Evolutionary conservation across 1,284 basidiomycete genomes (phyloP).

Genomic region (Farysia itapuensis): DNA sequence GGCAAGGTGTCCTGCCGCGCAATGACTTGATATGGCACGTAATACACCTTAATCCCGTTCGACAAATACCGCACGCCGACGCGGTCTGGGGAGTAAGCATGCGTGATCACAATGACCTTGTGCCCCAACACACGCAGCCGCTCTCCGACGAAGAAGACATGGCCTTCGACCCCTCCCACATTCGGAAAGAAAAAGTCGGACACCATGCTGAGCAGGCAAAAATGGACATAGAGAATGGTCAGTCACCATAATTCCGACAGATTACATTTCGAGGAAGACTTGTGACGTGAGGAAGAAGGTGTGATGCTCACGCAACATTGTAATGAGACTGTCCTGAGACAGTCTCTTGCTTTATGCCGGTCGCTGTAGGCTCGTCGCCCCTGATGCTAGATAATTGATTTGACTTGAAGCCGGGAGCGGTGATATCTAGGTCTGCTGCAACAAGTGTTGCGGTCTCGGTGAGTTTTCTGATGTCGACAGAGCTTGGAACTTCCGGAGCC

Average conservation of each 20-base stretch:
- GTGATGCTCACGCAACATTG: slow-evolving; percentile 35
- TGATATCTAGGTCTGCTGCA: too few species aligned
- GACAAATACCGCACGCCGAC: slow-evolving; percentile 87
- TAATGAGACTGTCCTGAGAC: too few species aligned
- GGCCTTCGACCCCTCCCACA: slow-evolving; percentile 93
- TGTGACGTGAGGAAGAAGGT: background rate
- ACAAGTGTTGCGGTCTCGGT: too few species aligned
- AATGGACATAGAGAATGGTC: background rate
- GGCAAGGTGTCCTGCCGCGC: slow-evolving; percentile 76
- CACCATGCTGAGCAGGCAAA: slow-evolving; percentile 71
- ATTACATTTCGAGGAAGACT: too few species aligned
- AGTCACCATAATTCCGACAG: too few species aligned
- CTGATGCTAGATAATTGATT: too few species aligned
- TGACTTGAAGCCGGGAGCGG: too few species aligned
- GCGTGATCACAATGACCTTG: slow-evolving; percentile 92
- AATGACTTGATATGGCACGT: slow-evolving; percentile 84
- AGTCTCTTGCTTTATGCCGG: too few species aligned
- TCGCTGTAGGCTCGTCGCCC: too few species aligned
- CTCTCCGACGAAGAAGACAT: slow-evolving; percentile 70
- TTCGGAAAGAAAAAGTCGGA: slow-evolving; percentile 95
- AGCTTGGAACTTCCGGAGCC: too few species aligned
- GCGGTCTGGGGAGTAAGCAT: slow-evolving; percentile 80
- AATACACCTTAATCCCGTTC: slow-evolving; percentile 82
- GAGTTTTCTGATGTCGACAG: too few species aligned
- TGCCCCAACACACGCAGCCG: slow-evolving; percentile 81